phyloP scores from a whole-genome alignment of 495 filamentous ascomycete genomes.

The Annulohypoxylon bovei region DNA sequence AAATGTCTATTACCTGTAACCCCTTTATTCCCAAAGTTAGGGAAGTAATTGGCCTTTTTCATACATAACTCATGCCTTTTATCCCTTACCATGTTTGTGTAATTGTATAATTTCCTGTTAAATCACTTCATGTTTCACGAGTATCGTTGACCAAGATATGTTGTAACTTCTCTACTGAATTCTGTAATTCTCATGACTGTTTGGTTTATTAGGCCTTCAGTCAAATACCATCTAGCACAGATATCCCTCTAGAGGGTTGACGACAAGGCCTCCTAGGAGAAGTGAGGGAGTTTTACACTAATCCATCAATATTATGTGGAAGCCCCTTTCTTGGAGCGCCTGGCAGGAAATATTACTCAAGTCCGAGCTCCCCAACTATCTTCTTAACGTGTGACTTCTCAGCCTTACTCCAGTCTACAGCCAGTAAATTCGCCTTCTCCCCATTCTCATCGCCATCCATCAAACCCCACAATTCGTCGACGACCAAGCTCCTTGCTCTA shows the following conservation, averaged over 20 bases:
- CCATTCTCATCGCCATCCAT: slow-evolving; percentile 21
- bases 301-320: too few relatives aligned
- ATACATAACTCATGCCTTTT: neutral
- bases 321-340: too few relatives aligned
- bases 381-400: slow-evolving; percentile 48
- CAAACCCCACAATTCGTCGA: slow-evolving; percentile 60
- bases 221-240: neutral
- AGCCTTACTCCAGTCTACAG: slow-evolving; percentile 56
- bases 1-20: neutral
- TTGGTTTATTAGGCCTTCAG: neutral
- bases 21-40: neutral
- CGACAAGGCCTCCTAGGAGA: too few relatives aligned
- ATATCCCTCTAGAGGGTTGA: too few relatives aligned
- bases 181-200: neutral
- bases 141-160: neutral
- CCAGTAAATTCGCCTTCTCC: slow-evolving; percentile 40
- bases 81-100: neutral
- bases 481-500: slow-evolving; percentile 52
- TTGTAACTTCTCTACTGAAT: neutral
- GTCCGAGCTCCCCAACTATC: slow-evolving; percentile 47
- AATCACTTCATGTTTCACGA: neutral
- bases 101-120: neutral
- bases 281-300: neutral
- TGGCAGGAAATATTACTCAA: too few relatives aligned
- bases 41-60: neutral